phyloP scores from a whole-genome alignment of 352 stramenopile species.

The Saprolegnia diclina region DNA sequence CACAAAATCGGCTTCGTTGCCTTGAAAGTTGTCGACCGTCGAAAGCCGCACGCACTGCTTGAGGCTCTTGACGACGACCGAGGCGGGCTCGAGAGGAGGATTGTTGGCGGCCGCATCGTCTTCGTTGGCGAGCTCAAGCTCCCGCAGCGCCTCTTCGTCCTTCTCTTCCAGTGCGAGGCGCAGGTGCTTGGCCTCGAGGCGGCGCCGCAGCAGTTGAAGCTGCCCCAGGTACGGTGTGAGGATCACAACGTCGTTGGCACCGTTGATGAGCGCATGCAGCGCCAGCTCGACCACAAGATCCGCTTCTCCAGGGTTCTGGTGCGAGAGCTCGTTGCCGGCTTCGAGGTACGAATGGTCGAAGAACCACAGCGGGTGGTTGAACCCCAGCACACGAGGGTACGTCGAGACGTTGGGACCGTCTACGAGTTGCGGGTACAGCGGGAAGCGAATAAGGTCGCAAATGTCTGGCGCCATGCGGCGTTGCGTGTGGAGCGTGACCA shows the following conservation, averaged over 20 bases:
- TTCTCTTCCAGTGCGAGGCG: conserved; percentile 37
- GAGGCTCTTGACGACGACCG: conserved; percentile 27
- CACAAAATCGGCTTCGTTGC: conserved; percentile 65
- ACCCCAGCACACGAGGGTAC: conserved; percentile 47
- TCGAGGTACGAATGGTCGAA: conserved; percentile 57
- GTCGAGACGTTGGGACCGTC: conserved; percentile 47
- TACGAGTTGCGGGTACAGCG: conserved; percentile 59
- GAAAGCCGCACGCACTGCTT: conserved; percentile 39
- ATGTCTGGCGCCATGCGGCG: conserved; percentile 77
- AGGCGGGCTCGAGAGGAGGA: conserved; percentile 26
- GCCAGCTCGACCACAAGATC: conserved; percentile 58
- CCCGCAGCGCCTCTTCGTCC: conserved; percentile 43
- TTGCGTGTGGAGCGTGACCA: conserved; percentile 61
- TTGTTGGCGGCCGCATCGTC: conserved; percentile 27
- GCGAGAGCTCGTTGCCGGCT: conserved; percentile 36
- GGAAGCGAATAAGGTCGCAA: conserved; percentile 56
- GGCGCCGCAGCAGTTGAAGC: conserved; percentile 47
- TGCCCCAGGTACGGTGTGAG: conserved; percentile 83
- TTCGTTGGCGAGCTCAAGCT: conserved; percentile 33
- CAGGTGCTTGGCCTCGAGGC: conserved; percentile 41
- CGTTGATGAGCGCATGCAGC: conserved; percentile 65
- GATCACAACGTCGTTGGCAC: conserved; percentile 66
- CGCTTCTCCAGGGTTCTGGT: conserved; percentile 66
- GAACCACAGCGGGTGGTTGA: conserved; percentile 65
- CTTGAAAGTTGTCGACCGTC: conserved; percentile 73